phyloP scores from a whole-genome alignment of 148 eudicot genomes.

The Suaeda aralocaspica region DNA sequence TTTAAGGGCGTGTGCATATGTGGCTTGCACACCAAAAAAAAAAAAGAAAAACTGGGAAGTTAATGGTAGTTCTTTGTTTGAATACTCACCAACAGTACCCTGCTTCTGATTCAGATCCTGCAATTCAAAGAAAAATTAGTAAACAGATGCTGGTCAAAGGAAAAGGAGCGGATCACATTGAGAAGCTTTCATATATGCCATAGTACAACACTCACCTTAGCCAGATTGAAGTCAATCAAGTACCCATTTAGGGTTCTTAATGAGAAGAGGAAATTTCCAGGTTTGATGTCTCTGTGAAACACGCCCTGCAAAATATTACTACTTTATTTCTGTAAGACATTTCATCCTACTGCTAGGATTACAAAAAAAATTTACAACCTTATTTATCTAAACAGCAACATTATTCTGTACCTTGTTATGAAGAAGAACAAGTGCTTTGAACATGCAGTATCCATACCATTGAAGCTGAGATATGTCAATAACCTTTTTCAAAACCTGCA shows the following conservation, averaged over 20 bases:
- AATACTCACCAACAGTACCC: slow-evolving; percentile 45
- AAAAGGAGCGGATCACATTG: not conserved
- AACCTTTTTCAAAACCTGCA: slow-evolving; percentile 70
- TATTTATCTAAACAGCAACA: slow-evolving; percentile 1
- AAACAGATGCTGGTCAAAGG: not conserved
- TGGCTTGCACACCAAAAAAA: no score
- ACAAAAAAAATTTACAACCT: not conserved
- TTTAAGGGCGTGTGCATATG: not conserved
- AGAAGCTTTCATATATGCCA: not conserved
- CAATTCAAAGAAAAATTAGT: slow-evolving; percentile 15
- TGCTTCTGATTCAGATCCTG: slow-evolving; percentile 76
- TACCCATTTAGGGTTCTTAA: slow-evolving; percentile 58
- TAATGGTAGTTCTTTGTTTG: not conserved
- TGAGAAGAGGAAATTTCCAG: slow-evolving; percentile 91
- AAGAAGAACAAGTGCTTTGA: slow-evolving; percentile 80
- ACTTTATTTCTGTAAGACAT: slow-evolving; percentile 8
- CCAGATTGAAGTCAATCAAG: slow-evolving; percentile 93
- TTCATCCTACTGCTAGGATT: not conserved
- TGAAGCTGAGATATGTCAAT: slow-evolving; percentile 59
- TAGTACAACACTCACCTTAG: slow-evolving; percentile 62
- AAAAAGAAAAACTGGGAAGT: not conserved
- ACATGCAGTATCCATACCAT: slow-evolving; percentile 93
- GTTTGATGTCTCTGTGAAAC: slow-evolving; percentile 94
- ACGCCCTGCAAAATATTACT: slow-evolving; percentile 54
- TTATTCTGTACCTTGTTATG: slow-evolving; percentile 70